Base-by-base conservation (phyloP, 371 early-diverging fungal species). In the Smittium mucronatum region DNA sequence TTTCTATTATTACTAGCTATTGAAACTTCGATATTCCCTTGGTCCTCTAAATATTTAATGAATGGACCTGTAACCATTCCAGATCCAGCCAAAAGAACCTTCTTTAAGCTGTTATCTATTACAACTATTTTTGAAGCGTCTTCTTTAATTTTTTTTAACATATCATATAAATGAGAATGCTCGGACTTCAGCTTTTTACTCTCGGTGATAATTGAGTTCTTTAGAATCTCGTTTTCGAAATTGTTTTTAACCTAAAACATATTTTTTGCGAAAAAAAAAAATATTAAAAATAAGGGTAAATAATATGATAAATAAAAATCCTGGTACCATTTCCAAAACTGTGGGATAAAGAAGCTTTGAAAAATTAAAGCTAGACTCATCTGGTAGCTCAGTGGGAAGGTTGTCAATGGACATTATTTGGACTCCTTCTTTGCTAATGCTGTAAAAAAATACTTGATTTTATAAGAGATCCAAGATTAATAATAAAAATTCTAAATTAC, bases 381-480 rank as follows among this genome's bases (percentile, higher is more conserved):
- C 73, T 5, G 98, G 97, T 65, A 98, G 81, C 76, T 98, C 97
- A 0, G 97, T 91, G 2, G 98, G 98, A 36, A 98, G 79, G 71
- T 93, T 98, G 75, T 98, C 98, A 33, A 98, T 90, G 2, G 95
- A 92, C 89, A 95, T 92, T 74, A 97, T 88, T 76, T 93, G 93
- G 30, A 93, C 85, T 31, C 98, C 98, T 8, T 82, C 75, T 8
- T 83, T 87, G 73, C 90, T 91, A 25, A 87, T 82, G 72, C 63
- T 61, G 26, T n/a, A 30, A 16, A 17, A 57, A 21, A 17, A 57
- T 57, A 17, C 57, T 21, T 26, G 26, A 26, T 57, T 57, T n/a
- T n/a, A n/a, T n/a, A n/a, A n/a, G n/a, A n/a, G n/a, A n/a, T n/a
- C n/a, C n/a, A n/a, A n/a, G n/a, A n/a, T n/a, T n/a, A n/a, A n/a